Evolutionary conservation across 2,329 filamentous ascomycete species (phyloP).

Genomic region (Ceratocystis ficicola): DNA sequence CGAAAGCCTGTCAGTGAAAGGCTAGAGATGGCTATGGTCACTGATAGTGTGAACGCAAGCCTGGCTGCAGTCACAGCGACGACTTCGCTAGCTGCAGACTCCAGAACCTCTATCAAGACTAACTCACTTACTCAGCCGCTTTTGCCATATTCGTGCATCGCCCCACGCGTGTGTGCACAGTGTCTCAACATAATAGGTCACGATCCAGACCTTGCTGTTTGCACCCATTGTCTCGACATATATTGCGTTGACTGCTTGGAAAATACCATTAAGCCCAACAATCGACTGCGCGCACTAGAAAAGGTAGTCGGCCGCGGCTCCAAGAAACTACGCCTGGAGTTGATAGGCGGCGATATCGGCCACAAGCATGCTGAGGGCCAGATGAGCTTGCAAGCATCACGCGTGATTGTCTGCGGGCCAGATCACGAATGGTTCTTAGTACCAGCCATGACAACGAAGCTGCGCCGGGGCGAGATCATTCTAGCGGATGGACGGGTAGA

Average conservation of each 20-base stretch:
- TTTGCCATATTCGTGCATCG: conserved; percentile 30
- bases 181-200: conserved; percentile 30
- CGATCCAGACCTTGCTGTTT: conserved; percentile 30
- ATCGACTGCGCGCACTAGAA: conserved; percentile 11
- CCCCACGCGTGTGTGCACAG: conserved; percentile 31
- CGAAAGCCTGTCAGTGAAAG: conserved; percentile 28
- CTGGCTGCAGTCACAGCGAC: neutral
- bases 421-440: conserved; percentile 33
- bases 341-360: conserved; percentile 11
- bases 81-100: neutral
- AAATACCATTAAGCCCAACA: conserved; percentile 24
- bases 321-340: conserved; percentile 26
- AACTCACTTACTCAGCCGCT: conserved; percentile 28
- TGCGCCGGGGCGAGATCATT: conserved; percentile 33
- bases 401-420: conserved; percentile 29
- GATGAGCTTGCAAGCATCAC: conserved; percentile 27
- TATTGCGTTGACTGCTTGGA: conserved; percentile 31
- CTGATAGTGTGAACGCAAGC: conserved; percentile 25
- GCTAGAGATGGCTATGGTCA: conserved; percentile 26
- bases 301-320: conserved; percentile 27
- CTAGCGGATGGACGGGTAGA: conserved; percentile 28
- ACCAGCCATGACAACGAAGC: conserved; percentile 29
- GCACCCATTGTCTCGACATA: conserved; percentile 32
- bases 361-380: conserved; percentile 25
- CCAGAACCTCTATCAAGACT: conserved; percentile 23